Evolutionary conservation across 371 early-diverging fungal species (phyloP).

Genomic region (Fennellomyces sp.): DNA sequence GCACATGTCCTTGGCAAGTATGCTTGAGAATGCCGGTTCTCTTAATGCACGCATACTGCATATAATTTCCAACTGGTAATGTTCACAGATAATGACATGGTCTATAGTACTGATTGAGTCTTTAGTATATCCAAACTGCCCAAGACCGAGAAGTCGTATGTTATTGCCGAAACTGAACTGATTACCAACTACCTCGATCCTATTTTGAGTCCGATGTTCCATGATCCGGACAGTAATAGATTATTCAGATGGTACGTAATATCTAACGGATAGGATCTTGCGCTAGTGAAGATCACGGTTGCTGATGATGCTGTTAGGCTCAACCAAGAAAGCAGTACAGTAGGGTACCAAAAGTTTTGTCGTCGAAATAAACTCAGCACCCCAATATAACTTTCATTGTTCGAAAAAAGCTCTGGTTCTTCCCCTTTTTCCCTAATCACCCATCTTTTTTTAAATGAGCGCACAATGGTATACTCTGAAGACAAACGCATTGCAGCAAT

Average conservation of each 20-base stretch:
- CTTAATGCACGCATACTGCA: not conserved
- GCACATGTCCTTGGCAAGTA: not conserved
- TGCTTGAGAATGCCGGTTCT: not conserved
- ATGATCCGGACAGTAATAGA: not conserved
- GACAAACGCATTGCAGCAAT: too few species aligned
- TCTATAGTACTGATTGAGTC: not conserved
- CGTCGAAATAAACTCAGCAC: too few species aligned
- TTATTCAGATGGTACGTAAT: constrained; percentile 4
- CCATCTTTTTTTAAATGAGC: too few species aligned
- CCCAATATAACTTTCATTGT: too few species aligned
- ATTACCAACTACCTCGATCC: constrained; percentile 11
- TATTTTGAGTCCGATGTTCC: constrained; percentile 5
- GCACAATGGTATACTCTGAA: too few species aligned
- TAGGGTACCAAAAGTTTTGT: too few species aligned
- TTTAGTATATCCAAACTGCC: not conserved
- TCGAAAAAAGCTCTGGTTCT: too few species aligned
- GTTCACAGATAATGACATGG: not conserved
- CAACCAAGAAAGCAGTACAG: constrained; percentile 3
- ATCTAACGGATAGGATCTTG: not conserved
- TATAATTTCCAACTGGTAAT: constrained; percentile 1
- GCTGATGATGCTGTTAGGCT: not conserved
- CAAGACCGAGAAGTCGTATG: not conserved
- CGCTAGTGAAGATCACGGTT: not conserved
- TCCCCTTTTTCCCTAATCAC: too few species aligned
- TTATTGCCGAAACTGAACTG: constrained; percentile 1